Conservation (phyloP, 768 basidiomycete species). For the Gelatoporia subvermispora region DNA sequence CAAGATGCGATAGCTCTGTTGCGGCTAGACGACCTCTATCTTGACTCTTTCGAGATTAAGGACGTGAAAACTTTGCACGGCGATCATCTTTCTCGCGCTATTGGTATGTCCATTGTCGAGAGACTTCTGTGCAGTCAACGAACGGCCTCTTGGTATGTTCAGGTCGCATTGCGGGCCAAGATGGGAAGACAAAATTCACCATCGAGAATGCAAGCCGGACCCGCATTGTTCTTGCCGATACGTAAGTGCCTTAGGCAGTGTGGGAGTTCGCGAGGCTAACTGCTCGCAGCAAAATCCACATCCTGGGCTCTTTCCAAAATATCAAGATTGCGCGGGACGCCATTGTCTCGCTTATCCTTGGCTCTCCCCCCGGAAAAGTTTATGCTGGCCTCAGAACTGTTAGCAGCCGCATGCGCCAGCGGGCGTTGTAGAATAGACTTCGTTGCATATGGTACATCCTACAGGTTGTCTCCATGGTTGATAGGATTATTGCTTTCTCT, state of each 20-base stretch:
- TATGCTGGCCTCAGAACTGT: conserved; percentile 89
- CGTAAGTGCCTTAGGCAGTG: conserved; percentile 47
- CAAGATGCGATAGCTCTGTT: conserved; percentile 95
- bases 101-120: conserved; percentile 49
- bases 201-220: conserved; percentile 97
- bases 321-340: conserved; percentile 98
- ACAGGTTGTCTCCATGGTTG: too few relatives aligned
- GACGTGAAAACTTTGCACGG: conserved; percentile 98
- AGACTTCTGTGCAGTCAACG: neutral
- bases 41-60: conserved; percentile 98
- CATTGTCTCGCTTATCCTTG: conserved; percentile 90
- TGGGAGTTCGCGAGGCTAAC: conserved; percentile 2
- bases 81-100: conserved; percentile 96
- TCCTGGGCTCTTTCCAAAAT: conserved; percentile 97
- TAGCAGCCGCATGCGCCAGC: conserved; percentile 89
- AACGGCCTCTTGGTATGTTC: neutral
- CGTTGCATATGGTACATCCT: too few relatives aligned
- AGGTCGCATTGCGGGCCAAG: conserved; percentile 98
- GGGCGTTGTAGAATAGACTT: conserved; percentile 52
- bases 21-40: conserved; percentile 92
- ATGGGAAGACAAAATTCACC: conserved; percentile 97
- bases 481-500: too few relatives aligned
- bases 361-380: conserved; percentile 92
- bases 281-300: conserved; percentile 83
- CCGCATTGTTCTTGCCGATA: conserved; percentile 97